A percentile compares a stretch with the other conserved stretches of the same genome.
Evolutionary conservation across 2,329 filamentous ascomycete genomes (phyloP).

Genomic region (Pezicula radicicola): DNA sequence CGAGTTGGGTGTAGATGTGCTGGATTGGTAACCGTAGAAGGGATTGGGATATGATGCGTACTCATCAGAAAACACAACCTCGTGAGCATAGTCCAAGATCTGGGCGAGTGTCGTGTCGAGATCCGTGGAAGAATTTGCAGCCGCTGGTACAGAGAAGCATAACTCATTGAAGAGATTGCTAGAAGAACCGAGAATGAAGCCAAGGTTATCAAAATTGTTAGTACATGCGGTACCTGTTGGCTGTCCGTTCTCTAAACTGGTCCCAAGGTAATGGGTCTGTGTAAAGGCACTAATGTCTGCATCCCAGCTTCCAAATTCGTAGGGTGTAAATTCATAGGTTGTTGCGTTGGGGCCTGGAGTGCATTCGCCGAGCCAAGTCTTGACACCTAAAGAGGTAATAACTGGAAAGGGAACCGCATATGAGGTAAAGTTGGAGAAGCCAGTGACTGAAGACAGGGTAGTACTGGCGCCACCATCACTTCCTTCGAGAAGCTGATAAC

Average conservation of each 20-base stretch:
- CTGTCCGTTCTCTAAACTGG: constrained; percentile 49
- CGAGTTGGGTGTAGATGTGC: constrained; percentile 30
- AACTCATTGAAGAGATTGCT: constrained; percentile 33
- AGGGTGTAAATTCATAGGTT: constrained; percentile 63
- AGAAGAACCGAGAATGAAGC: constrained; percentile 38
- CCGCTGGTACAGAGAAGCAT: constrained; percentile 22
- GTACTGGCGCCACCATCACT: constrained; percentile 33
- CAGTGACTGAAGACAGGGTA: constrained; percentile 30
- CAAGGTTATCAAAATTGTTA: constrained; percentile 39
- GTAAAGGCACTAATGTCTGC: constrained; percentile 56
- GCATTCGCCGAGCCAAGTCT: constrained; percentile 34
- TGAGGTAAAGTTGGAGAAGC: constrained; percentile 35
- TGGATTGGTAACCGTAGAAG: constrained; percentile 44
- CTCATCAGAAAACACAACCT: constrained; percentile 26
- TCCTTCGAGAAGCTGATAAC: constrained; percentile 36
- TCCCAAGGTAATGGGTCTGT: constrained; percentile 57
- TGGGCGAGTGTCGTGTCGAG: constrained; percentile 21
- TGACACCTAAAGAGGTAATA: constrained; percentile 37
- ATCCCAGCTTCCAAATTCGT: constrained; percentile 65
- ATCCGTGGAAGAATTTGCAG: constrained; percentile 14
- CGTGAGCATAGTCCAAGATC: constrained; percentile 27
- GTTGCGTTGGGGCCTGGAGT: constrained; percentile 46
- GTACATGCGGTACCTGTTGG: constrained; percentile 30
- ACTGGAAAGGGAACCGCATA: constrained; percentile 41
- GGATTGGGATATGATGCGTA: constrained; percentile 58